A percentile compares a stretch with the other conserved stretches of the same genome.
These are phyloP conservation scores for Candida krabiensis DNA, from an alignment of 805 yeast species.

Conservation along the genomic window DNA sequence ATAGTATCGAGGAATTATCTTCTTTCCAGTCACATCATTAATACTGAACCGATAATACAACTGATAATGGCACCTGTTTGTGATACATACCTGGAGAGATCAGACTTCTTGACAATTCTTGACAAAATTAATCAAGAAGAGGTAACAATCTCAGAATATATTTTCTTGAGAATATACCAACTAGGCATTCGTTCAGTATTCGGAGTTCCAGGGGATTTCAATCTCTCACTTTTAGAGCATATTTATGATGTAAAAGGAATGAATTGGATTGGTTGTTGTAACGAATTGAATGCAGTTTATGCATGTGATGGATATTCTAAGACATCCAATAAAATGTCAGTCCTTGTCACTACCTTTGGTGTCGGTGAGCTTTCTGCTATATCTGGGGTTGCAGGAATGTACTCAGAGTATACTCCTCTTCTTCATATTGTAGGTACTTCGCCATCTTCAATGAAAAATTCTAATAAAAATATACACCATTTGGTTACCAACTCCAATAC, in stretches of 20 bases:
- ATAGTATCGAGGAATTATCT: no score
- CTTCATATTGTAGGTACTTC: slow-evolving; percentile 53
- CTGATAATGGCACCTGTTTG: slow-evolving; percentile 28
- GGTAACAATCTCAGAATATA: slow-evolving; percentile 42
- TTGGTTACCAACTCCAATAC: slow-evolving; percentile 53
- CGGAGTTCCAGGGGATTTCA: slow-evolving; percentile 66
- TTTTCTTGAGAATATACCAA: slow-evolving; percentile 44
- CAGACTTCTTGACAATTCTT: slow-evolving; percentile 8
- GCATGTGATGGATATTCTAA: slow-evolving; percentile 50
- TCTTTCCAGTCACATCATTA: no score
- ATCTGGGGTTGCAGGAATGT: slow-evolving; percentile 50
- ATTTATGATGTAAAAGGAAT: slow-evolving; percentile 33
- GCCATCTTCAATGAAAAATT: slow-evolving; percentile 19
- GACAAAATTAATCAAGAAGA: slow-evolving; percentile 10
- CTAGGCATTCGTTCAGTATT: slow-evolving; percentile 46
- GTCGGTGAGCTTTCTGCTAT: slow-evolving; percentile 54
- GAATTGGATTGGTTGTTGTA: slow-evolving; percentile 46
- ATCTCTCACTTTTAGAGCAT: slow-evolving; percentile 48
- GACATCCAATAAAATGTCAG: slow-evolving; percentile 34
- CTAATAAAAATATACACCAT: slow-evolving; percentile 48
- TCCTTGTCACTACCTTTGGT: slow-evolving; percentile 47
- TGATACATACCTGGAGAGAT: slow-evolving; percentile 5
- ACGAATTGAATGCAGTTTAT: slow-evolving; percentile 52
- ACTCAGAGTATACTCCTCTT: slow-evolving; percentile 46
- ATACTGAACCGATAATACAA: no score